A percentile compares a stretch with the other conserved stretches of the same genome.
These are phyloP conservation scores for Acephala macrosclerotiorum DNA, from an alignment of 2,329 filamentous ascomycete genomes.

Conservation along the genomic window DNA sequence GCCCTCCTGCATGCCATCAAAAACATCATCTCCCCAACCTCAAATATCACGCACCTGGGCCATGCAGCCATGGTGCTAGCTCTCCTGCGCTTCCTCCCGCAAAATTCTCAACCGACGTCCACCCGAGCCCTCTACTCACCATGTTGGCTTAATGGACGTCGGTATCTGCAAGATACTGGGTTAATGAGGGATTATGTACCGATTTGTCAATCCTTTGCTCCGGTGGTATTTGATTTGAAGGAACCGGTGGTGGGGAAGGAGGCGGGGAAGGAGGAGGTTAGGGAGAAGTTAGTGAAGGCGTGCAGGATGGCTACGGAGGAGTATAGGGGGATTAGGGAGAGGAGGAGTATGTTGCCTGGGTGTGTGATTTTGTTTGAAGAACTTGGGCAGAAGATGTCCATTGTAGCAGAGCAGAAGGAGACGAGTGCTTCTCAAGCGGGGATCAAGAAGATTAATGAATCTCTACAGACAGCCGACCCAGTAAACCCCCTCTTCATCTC, in stretches of 20 bases:
- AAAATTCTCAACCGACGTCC: neutral
- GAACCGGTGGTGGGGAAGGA: neutral
- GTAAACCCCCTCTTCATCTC: conserved; percentile 16
- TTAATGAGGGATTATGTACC: conserved; percentile 26
- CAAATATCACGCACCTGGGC: conserved; percentile 32
- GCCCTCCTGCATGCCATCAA: conserved; percentile 26
- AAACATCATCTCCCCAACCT: conserved; percentile 5
- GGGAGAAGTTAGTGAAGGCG: conserved; percentile 17
- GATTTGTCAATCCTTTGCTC: conserved; percentile 32
- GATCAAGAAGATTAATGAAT: neutral
- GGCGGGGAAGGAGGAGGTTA: conserved; percentile 11
- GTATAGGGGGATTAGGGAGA: conserved; percentile 24
- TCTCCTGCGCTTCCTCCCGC: conserved; percentile 14
- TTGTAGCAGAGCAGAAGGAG: neutral
- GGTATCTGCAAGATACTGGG: conserved; percentile 21
- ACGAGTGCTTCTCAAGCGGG: neutral
- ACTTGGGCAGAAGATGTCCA: conserved; percentile 24
- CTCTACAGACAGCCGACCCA: conserved; percentile 19
- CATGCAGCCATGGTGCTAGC: conserved; percentile 31
- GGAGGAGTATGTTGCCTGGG: conserved; percentile 24
- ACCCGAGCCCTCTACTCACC: conserved; percentile 28
- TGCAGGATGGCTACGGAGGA: conserved; percentile 21
- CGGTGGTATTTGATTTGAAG: conserved; percentile 27
- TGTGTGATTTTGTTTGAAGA: conserved; percentile 25
- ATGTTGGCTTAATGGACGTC: conserved; percentile 37